Percentiles rank a stretch among this genome's conserved stretches.
Conservation (phyloP, 176 grass and related monocot species). For the Calamus simplicifolius region DNA sequence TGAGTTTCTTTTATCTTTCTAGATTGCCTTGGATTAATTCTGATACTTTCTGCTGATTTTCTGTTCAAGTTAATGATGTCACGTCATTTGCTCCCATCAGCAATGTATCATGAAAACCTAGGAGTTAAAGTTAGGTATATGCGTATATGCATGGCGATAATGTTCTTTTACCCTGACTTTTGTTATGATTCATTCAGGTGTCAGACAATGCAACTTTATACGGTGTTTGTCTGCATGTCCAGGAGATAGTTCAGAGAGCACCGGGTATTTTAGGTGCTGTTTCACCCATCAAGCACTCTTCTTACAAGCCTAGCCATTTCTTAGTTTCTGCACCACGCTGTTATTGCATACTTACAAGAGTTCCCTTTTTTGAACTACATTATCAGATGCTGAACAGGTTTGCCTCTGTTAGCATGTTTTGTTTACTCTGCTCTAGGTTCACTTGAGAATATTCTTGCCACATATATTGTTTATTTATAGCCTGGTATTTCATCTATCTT, state of each 20-base stretch:
- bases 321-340: constrained; percentile 95
- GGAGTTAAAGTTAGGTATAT: too few species aligned
- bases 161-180: background rate
- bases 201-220: constrained; percentile 90
- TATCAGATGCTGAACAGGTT: constrained; percentile 99
- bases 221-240: constrained; percentile 92
- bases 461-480: too few species aligned
- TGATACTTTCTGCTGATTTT: too few species aligned
- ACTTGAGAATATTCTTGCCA: too few species aligned
- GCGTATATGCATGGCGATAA: background rate
- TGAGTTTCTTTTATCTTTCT: too few species aligned
- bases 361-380: constrained; percentile 96
- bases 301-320: constrained; percentile 71
- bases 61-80: too few species aligned
- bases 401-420: constrained; percentile 9
- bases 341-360: constrained; percentile 92
- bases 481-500: too few species aligned
- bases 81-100: too few species aligned
- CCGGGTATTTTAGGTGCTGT: constrained; percentile 82
- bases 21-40: too few species aligned
- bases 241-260: constrained; percentile 95
- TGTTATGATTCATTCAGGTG: constrained; percentile 42
- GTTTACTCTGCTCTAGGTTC: background rate
- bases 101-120: too few species aligned
- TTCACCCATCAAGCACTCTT: constrained; percentile 51